Evolutionary conservation across 2,329 filamentous ascomycete species (phyloP).

Genomic region (Cladobotryum protrusum): DNA sequence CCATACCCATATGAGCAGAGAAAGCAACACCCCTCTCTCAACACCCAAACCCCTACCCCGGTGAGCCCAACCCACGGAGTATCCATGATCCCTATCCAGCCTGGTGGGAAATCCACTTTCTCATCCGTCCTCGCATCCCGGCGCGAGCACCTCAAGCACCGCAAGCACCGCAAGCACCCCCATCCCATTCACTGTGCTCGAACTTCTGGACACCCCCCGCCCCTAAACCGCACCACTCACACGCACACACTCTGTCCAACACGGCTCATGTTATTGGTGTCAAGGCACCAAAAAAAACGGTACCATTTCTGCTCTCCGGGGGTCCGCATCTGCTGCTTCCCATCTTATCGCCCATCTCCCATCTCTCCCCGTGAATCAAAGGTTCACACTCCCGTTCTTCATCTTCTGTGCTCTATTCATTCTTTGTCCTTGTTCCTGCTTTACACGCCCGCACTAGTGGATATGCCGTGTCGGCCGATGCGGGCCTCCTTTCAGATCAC

Average conservation of each 20-base stretch:
- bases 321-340: neutral
- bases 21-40: too few species aligned
- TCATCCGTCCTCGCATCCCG: constrained; percentile 2
- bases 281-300: neutral
- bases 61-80: neutral
- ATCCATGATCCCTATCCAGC: neutral
- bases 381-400: neutral
- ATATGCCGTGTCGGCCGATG: constrained; percentile 18
- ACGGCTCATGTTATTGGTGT: neutral
- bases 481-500: constrained; percentile 14
- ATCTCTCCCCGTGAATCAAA: constrained; percentile 6
- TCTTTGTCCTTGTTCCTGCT: constrained; percentile 13
- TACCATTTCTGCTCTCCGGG: too few species aligned
- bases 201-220: constrained; percentile 5
- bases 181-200: neutral
- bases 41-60: constrained; percentile 1
- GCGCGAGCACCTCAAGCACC: neutral
- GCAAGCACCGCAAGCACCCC: neutral
- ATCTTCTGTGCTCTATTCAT: constrained; percentile 8
- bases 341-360: constrained; percentile 6
- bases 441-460: constrained; percentile 19
- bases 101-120: neutral
- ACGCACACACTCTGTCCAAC: constrained; percentile 5
- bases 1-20: too few species aligned
- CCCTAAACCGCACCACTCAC: constrained; percentile 1